Conservation (phyloP, 208 protist genomes). For the Crithidia bombi region DNA sequence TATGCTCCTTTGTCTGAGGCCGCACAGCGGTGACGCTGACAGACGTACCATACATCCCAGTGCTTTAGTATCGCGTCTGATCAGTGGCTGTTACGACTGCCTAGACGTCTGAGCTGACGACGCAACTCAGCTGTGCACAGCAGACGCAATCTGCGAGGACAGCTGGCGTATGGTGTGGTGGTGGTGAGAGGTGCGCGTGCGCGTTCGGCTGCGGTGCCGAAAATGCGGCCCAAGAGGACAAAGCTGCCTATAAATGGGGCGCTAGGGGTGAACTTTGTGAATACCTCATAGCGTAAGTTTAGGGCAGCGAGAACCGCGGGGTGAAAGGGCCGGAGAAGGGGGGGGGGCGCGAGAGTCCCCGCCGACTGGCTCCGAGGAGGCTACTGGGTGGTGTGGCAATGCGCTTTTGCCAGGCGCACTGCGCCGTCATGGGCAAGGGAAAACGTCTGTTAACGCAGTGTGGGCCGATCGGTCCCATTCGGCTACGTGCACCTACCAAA, state of each 20-base stretch:
- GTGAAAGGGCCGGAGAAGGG: too few relatives aligned
- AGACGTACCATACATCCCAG: conserved; percentile 38
- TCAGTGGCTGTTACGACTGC: too few relatives aligned
- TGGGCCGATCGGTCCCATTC: conserved; percentile 27
- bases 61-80: conserved; percentile 17
- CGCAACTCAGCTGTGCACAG: background rate
- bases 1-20: conserved; percentile 43
- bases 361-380: too few relatives aligned
- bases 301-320: conserved; percentile 8
- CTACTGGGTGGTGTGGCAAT: background rate
- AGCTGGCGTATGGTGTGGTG: too few relatives aligned
- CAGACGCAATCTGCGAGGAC: too few relatives aligned
- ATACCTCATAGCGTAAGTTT: conserved; percentile 23
- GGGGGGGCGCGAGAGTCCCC: too few relatives aligned
- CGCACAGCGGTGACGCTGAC: conserved; percentile 14
- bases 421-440: too few relatives aligned
- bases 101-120: too few relatives aligned
- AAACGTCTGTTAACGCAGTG: conserved; percentile 22
- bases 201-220: too few relatives aligned
- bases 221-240: too few relatives aligned
- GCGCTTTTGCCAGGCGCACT: background rate
- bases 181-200: too few relatives aligned
- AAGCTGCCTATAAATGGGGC: conserved; percentile 17
- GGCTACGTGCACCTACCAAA: conserved; percentile 39
- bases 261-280: conserved; percentile 17